These are phyloP conservation scores for Nematodospora valgi DNA, from an alignment of 805 yeast genomes.

Conservation along the genomic window DNA sequence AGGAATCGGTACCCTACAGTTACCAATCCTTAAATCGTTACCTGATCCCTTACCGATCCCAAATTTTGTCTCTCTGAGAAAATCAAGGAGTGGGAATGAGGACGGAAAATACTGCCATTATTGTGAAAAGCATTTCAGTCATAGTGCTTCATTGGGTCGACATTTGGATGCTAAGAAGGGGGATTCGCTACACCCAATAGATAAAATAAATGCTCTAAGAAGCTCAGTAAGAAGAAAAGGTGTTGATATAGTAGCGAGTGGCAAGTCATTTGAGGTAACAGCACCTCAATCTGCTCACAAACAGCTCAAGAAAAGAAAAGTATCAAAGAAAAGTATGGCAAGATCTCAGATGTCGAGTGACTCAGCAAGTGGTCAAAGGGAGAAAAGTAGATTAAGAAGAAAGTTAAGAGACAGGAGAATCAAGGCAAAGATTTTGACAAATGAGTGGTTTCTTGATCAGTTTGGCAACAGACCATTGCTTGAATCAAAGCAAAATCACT, in stretches of 20 bases:
- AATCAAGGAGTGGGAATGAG: slow-evolving; percentile 4
- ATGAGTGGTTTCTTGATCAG: slow-evolving; percentile 13
- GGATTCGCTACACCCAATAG: slow-evolving; percentile 47
- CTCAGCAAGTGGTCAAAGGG: slow-evolving; percentile 19
- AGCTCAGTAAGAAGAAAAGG: slow-evolving; percentile 1
- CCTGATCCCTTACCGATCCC: not conserved
- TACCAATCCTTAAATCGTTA: slow-evolving; percentile 4
- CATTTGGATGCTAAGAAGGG: slow-evolving; percentile 59
- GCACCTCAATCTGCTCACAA: not conserved
- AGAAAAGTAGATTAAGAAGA: slow-evolving; percentile 43
- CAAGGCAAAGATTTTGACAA: slow-evolving; percentile 29
- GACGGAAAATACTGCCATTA: slow-evolving; percentile 42
- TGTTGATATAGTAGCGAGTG: slow-evolving; percentile 1
- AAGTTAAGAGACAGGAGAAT: slow-evolving; percentile 39
- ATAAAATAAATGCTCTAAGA: slow-evolving; percentile 43
- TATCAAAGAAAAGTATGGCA: slow-evolving; percentile 45
- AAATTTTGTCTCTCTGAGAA: not conserved
- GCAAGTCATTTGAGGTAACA: not conserved
- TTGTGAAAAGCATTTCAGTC: slow-evolving; percentile 52
- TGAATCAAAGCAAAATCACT: slow-evolving; percentile 4
- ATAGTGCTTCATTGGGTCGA: slow-evolving; percentile 58
- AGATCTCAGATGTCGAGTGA: slow-evolving; percentile 8
- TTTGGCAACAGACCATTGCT: slow-evolving; percentile 9
- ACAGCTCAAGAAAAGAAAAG: slow-evolving; percentile 25
- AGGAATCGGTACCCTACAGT: not conserved